Base-by-base conservation (phyloP, 768 basidiomycete species). In the Austroboletus festivus region DNA sequence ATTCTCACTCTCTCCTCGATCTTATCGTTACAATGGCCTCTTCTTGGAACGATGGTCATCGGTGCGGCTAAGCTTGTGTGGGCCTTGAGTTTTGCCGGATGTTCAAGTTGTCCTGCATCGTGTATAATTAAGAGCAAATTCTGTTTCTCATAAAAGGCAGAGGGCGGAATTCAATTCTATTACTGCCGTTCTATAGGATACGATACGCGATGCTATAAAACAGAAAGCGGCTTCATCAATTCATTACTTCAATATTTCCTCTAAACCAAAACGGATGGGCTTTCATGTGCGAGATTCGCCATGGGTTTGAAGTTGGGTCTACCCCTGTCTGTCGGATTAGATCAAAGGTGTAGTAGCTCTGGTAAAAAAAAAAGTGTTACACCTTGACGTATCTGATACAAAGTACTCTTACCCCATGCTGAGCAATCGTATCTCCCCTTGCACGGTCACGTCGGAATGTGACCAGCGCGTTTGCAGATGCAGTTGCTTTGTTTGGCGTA, bases 271-370 rank as follows among this genome's bases (percentile, higher is more conserved):
- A 57, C 15, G 60, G 63, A 47, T 65, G 63, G 15, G 45, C 52
- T 26, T 60, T 64, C 57, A 62, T 54, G 34, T 56, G 52, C 35
- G 54, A 51, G 28, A 64, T 58, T 45, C 63, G 48, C 62, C 58
- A 65, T 15, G 62, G 57, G 18, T 64, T 62, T 10, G 39, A 47
- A 9, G 53, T 49, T 13, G 52, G 43, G 10, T 56, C 52, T 30
- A 33, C 42, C 1, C 47, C 46, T 8, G 42, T 10, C 30, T 57
- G 52, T 21, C 63, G 59, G 38, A 54, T 35, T 7, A 63, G 42
- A 11, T 57, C 63, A 46, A 62, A 63, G 18, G 52, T 65, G 38
- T 65, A 65, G 30, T 60, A 57, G 12, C 58, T 52, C 63, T 57
- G 26, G 13, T 16, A 35, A 35, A 35, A 35, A 7, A 18, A 20